These are phyloP conservation scores for Phenoliferia sp. DNA, from an alignment of 1,284 basidiomycete genomes.

Conservation along the genomic window DNA sequence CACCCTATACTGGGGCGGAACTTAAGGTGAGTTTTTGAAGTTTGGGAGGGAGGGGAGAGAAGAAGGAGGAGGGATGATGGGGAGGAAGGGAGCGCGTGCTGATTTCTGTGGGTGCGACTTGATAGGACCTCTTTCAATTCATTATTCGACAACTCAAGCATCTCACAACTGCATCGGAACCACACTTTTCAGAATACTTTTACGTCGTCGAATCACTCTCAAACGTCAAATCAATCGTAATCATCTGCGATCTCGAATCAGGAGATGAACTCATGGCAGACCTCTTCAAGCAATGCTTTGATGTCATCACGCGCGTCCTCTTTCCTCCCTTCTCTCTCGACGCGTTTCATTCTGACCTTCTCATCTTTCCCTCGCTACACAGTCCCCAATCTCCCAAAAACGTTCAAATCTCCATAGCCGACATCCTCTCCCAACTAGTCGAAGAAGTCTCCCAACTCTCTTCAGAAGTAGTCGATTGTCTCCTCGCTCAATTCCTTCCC, in stretches of 20 bases:
- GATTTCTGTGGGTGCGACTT: not conserved
- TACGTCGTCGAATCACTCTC: constrained; percentile 87
- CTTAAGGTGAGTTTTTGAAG: constrained; percentile 50
- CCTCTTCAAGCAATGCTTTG: constrained; percentile 78
- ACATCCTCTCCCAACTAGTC: constrained; percentile 82
- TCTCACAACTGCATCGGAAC: constrained; percentile 53
- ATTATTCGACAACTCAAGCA: constrained; percentile 79
- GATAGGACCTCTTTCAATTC: constrained; percentile 88
- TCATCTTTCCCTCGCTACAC: not conserved
- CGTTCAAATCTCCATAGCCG: constrained; percentile 78
- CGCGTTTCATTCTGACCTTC: not conserved
- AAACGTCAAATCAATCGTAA: constrained; percentile 87
- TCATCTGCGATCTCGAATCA: constrained; percentile 77
- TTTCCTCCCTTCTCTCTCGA: not conserved
- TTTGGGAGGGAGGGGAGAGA: not conserved
- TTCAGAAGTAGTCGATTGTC: constrained; percentile 67
- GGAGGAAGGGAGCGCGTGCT: not conserved
- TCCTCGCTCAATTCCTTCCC: constrained; percentile 80
- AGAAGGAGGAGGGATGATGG: not conserved
- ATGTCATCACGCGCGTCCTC: constrained; percentile 55
- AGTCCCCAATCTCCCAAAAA: constrained; percentile 71
- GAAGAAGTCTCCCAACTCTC: constrained; percentile 78
- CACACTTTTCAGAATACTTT: constrained; percentile 84
- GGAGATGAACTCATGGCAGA: constrained; percentile 79
- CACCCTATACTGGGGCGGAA: constrained; percentile 83